Conservation (phyloP, 495 filamentous ascomycete genomes). For the Daldinia decipiens region DNA sequence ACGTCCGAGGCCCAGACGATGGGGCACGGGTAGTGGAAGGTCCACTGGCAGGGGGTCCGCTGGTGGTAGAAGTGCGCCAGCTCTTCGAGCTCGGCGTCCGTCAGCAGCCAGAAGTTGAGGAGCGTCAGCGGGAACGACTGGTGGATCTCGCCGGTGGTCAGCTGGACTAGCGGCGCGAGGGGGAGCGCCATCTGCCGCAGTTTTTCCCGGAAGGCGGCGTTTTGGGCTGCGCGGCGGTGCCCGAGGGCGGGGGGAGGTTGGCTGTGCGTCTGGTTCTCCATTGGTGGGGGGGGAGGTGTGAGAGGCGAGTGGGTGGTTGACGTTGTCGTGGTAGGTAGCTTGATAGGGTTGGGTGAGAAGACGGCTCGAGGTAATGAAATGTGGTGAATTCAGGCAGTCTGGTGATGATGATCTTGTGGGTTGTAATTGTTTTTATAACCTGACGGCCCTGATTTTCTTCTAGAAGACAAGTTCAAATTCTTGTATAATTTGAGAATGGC, state of each 20-base stretch:
- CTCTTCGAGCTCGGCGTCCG: slow-evolving; percentile 71
- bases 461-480: background rate
- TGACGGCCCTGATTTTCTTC: background rate
- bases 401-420: no score
- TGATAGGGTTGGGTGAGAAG: background rate
- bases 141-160: slow-evolving; percentile 68
- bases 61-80: slow-evolving; percentile 84
- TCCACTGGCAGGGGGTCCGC: slow-evolving; percentile 63
- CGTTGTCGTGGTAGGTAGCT: no score
- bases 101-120: slow-evolving; percentile 79
- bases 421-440: background rate
- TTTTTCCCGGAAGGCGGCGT: slow-evolving; percentile 54
- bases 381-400: background rate
- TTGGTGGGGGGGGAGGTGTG: slow-evolving; percentile 15
- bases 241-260: slow-evolving; percentile 24
- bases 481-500: background rate
- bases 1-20: slow-evolving; percentile 52
- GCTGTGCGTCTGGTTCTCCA: slow-evolving; percentile 40
- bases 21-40: slow-evolving; percentile 70
- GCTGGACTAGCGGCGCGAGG: slow-evolving; percentile 66
- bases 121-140: slow-evolving; percentile 73
- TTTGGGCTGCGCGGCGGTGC: slow-evolving; percentile 48
- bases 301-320: background rate
- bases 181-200: slow-evolving; percentile 59
- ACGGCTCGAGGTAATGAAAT: background rate